Percentiles rank a stretch among this genome's conserved stretches.
These are phyloP conservation scores for Didymosphaeria variabile DNA, from an alignment of 2,329 filamentous ascomycete genomes.

Conservation along the genomic window DNA sequence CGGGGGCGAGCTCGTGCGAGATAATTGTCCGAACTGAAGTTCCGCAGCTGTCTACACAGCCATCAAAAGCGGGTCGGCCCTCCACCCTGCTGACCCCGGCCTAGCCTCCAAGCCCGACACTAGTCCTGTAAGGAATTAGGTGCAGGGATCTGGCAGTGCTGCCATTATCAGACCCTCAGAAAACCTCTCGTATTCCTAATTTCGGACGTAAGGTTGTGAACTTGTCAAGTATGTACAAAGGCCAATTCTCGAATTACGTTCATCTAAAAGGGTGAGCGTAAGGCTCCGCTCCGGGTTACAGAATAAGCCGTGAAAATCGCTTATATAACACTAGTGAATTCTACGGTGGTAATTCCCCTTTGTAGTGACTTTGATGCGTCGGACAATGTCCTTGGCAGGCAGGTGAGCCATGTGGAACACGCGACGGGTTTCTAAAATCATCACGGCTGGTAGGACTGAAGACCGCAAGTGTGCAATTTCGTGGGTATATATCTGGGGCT, in stretches of 20 bases:
- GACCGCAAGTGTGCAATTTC: conserved; percentile 4
- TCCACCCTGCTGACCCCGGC: conserved; percentile 1
- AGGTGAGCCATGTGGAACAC: neutral
- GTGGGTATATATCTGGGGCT: neutral
- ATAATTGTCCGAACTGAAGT: neutral
- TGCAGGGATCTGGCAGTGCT: conserved; percentile 2
- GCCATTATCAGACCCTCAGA: neutral
- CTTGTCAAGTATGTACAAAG: conserved; percentile 1
- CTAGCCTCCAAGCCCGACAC: neutral
- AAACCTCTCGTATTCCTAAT: conserved; percentile 3
- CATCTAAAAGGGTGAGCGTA: too few species aligned
- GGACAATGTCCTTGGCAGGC: neutral
- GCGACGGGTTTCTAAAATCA: neutral
- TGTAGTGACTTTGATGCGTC: conserved; percentile 1
- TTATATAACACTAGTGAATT: neutral
- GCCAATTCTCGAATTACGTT: too few species aligned
- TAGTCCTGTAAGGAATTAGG: neutral
- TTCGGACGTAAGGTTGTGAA: conserved; percentile 1
- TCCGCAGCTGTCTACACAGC: neutral
- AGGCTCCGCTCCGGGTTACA: too few species aligned
- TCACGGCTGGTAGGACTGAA: neutral
- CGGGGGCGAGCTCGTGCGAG: too few species aligned
- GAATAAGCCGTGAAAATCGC: too few species aligned
- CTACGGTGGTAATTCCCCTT: conserved; percentile 1
- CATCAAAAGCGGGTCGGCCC: conserved; percentile 2